Base-by-base conservation (phyloP, 495 filamentous ascomycete genomes). In the Podospora conica region DNA sequence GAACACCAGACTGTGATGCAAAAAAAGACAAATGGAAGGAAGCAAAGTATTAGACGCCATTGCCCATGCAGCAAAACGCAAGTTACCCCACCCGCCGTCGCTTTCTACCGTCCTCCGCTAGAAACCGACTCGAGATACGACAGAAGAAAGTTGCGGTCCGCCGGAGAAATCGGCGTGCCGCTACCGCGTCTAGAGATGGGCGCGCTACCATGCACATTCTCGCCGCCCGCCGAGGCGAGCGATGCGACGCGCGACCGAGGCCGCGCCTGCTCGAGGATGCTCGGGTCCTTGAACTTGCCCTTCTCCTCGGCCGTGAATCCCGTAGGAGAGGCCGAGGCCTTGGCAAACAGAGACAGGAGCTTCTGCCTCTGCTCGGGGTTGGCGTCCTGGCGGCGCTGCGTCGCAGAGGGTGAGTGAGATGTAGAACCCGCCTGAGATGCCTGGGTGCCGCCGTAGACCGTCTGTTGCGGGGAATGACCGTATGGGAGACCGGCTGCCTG, bases 81-180 rank as follows among this genome's bases (percentile, higher is more conserved):
- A 15, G 20, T 18, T 9, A 53, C 54, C 8, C 18, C 57, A 59
- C 55, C 33, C 22, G 33, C 29, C 33, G 33, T 31, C 29, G 25
- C 63, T 31, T 21, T 53, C 60, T 66, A 74, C 31, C 69, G 66
- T 24, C 65, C 65, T 23, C 23, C 29, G 53, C 63, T 71, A 18
- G 80, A 76, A 10, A 79, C 75, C 5, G 72, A 75, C 63, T 79
- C 72, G n/a, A 96, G 75, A 76, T 92, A 96, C 9, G 86, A 88
- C 59, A 95, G 77, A 69, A 96, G 78, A 69, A 96, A 96, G n/a
- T 83, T 85, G 70, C 88, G 87, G 69, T 96, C 86, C 9, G 82
- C 86, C 1, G 87, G 84, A 3, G 86, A 89, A n/a, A 87, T 84
- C 23, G 87, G 79, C 40, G 80, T 78, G 55, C 80, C 78, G 40